Evolutionary conservation across 2,329 filamentous ascomycete genomes (phyloP).

Genomic region (Colletotrichum coccodes): DNA sequence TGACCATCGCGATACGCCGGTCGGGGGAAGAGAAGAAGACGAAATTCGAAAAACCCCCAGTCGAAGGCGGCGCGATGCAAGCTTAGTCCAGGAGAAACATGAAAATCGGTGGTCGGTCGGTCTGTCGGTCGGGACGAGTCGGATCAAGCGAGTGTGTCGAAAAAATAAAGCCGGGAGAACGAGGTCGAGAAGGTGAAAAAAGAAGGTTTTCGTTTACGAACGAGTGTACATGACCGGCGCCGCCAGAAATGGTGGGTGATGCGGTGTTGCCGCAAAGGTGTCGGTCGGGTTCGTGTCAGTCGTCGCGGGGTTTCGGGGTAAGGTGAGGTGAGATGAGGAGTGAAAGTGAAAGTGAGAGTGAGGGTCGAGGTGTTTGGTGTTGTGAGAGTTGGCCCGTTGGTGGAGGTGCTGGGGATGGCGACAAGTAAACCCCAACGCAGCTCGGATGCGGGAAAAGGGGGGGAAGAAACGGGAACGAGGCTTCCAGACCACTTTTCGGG

Average conservation of each 20-base stretch:
- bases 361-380: neutral
- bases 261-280: neutral
- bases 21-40: neutral
- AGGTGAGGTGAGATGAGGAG: neutral
- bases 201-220: neutral
- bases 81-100: neutral
- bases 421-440: neutral
- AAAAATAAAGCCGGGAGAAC: neutral
- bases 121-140: neutral
- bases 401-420: conserved; percentile 7
- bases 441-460: neutral
- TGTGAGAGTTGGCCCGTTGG: neutral
- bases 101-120: neutral
- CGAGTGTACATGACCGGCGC: conserved; percentile 15
- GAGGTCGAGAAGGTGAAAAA: neutral
- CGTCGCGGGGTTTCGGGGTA: neutral
- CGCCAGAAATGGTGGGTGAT: neutral
- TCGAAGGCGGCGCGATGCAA: neutral
- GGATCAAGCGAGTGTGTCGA: conserved; percentile 3
- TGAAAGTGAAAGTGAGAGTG: conserved; percentile 5
- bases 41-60: neutral
- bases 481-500: conserved; percentile 3
- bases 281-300: neutral
- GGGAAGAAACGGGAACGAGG: conserved; percentile 4
- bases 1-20: conserved; percentile 31